These are phyloP conservation scores for Leucosporidium creatinivorum DNA, from an alignment of 768 basidiomycete genomes.

Conservation along the genomic window DNA sequence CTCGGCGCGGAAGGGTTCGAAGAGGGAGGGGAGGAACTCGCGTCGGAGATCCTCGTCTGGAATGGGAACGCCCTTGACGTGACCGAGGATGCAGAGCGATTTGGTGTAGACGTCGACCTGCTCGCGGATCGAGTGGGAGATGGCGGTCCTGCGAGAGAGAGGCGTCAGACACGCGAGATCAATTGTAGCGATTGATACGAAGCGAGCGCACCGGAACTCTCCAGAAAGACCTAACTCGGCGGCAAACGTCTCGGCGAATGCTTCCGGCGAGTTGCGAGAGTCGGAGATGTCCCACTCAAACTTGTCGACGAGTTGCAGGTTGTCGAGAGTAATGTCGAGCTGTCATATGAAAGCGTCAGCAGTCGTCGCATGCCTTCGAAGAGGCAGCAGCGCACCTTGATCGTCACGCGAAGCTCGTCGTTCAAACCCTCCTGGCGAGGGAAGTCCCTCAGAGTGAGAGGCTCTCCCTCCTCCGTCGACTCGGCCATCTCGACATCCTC, in stretches of 20 bases:
- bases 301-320: conserved; percentile 87
- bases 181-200: too few species aligned
- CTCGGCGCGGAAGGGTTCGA: conserved; percentile 61
- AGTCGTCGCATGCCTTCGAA: conserved; percentile 4
- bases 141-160: conserved; percentile 63
- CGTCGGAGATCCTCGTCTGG: conserved; percentile 85
- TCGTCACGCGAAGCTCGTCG: conserved; percentile 84
- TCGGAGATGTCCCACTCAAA: conserved; percentile 97
- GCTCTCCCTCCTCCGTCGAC: conserved; percentile 53
- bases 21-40: conserved; percentile 76
- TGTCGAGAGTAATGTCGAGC: conserved; percentile 92
- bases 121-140: conserved; percentile 90
- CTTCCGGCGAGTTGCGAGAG: conserved; percentile 71
- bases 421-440: neutral
- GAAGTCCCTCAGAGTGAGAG: conserved; percentile 38
- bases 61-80: conserved; percentile 68
- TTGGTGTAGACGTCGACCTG: conserved; percentile 88
- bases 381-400: conserved; percentile 61
- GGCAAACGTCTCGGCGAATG: conserved; percentile 79
- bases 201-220: conserved; percentile 71
- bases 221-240: conserved; percentile 80
- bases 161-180: neutral
- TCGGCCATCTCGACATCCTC: conserved; percentile 40
- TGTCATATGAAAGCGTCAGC: conserved; percentile 40
- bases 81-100: conserved; percentile 81